Evolutionary conservation across 2,329 filamentous ascomycete species (phyloP), one percentile per base, ranked within the genome.

Genomic region (Chaetomiaceae sp.): DNA sequence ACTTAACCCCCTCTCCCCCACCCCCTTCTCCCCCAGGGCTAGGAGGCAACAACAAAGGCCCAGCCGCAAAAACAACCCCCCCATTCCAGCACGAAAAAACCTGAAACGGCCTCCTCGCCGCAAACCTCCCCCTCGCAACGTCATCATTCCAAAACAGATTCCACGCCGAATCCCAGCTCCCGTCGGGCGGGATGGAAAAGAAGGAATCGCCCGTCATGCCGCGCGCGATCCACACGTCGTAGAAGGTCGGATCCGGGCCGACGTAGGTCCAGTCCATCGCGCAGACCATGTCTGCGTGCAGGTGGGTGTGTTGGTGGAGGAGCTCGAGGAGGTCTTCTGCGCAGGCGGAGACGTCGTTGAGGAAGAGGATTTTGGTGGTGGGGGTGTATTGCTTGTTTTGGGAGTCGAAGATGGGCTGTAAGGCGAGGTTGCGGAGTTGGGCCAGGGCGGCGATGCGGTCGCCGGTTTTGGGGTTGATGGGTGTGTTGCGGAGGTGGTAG

Each of bases 41-140:
- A n/a, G n/a, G n/a, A n/a, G n/a, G n/a, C 4, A 79, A 51, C 8
- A 50, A 10, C 25, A 27, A 10, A 6, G 77, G 75, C 35, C 65
- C 63, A 0, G 77, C 78, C 0, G 65, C 66, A 45, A 82, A 73
- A 0, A 70, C 72, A 0, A 70, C 69, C 0, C 73, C 76, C 2
- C 80, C 81, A 52, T 82, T 82, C 79, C 80, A 83, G 62, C 81
- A 83, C 1, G 78, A 63, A 52, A 79, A 83, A 0, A 82, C 79
- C 60, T 82, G 81, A 53, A 82, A 76, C 1, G 80, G 78, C n/a
- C 65, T 62, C 20, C 66, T 62, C 0, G 54, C 53, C 0, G 54
- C 40, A 47, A 71, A 72, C 3, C 71, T 64, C 2, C 52, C 40
- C 7, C 57, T 64, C 3, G 55, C 63, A 0, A 60, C 62, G 0